phyloP scores from a whole-genome alignment of 352 stramenopile species.

The Phytophthora pinifolia region DNA sequence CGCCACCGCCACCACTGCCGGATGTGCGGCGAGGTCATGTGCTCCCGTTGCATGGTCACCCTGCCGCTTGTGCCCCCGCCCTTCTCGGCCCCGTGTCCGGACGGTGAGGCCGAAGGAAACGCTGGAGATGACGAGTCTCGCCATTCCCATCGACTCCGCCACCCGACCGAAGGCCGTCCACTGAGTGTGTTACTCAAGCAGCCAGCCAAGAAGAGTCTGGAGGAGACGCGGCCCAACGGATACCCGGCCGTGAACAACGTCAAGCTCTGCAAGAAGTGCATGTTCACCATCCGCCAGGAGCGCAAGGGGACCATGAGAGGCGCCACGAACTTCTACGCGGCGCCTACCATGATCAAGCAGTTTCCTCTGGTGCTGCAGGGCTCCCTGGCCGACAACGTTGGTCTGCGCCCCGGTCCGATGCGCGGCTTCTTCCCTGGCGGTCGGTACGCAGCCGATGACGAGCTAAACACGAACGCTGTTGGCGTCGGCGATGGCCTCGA shows the following conservation, averaged over 20 bases:
- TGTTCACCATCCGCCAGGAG: constrained; percentile 64
- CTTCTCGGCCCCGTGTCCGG: constrained; percentile 25
- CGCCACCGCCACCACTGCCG: constrained; percentile 73
- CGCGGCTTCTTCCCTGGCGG: constrained; percentile 36
- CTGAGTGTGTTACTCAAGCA: constrained; percentile 38
- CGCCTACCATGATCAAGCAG: constrained; percentile 50
- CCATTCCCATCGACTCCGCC: constrained; percentile 15
- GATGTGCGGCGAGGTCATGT: constrained; percentile 80
- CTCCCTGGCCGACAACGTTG: constrained; percentile 32
- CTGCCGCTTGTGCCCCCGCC: constrained; percentile 57
- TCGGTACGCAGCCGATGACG: constrained; percentile 42
- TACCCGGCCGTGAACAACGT: constrained; percentile 65
- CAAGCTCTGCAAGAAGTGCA: constrained; percentile 81
- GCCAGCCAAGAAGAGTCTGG: constrained; percentile 43
- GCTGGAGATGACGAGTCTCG: neutral
- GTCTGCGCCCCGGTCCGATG: constrained; percentile 29
- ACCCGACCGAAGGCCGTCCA: constrained; percentile 21
- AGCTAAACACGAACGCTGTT: constrained; percentile 28
- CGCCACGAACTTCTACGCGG: constrained; percentile 47
- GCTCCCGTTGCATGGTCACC: constrained; percentile 63
- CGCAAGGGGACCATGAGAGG: constrained; percentile 55
- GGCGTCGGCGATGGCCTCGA: constrained; percentile 12
- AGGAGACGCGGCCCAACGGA: constrained; percentile 39
- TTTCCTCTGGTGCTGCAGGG: constrained; percentile 45
- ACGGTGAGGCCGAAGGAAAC: constrained; percentile 4